A percentile compares a stretch with the other conserved stretches of the same genome.
These are phyloP conservation scores for Tranzscheliella williamsii DNA, from an alignment of 1,284 basidiomycete genomes.

Conservation along the genomic window DNA sequence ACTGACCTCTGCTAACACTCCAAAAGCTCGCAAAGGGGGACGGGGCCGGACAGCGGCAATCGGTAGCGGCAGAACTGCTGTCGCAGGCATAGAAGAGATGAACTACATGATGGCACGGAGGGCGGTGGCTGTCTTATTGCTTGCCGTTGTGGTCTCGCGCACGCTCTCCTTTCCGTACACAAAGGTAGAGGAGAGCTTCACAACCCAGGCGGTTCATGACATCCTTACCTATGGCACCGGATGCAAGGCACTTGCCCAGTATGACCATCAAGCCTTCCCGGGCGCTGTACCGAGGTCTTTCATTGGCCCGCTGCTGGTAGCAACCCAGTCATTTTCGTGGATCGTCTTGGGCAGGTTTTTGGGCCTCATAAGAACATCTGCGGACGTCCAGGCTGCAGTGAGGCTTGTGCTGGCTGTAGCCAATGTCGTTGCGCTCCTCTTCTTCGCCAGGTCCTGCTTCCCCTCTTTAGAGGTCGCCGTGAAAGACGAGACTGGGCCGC, in stretches of 20 bases:
- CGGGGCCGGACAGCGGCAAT: too few species aligned
- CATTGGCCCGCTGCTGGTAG: slow-evolving; percentile 67
- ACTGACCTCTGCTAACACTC: too few species aligned
- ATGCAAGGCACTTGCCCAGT: slow-evolving; percentile 65
- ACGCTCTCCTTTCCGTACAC: slow-evolving; percentile 70
- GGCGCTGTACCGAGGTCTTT: slow-evolving; percentile 89
- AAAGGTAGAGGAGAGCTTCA: slow-evolving; percentile 97
- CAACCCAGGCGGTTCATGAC: slow-evolving; percentile 88
- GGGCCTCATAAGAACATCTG: slow-evolving; percentile 66
- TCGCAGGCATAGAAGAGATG: too few species aligned
- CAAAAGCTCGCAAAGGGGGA: too few species aligned
- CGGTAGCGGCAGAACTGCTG: not conserved
- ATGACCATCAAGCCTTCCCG: slow-evolving; percentile 86
- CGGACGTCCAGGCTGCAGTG: slow-evolving; percentile 70
- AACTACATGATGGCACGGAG: slow-evolving; percentile 6
- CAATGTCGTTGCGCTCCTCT: slow-evolving; percentile 71
- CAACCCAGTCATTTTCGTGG: slow-evolving; percentile 48
- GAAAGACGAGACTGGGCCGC: not conserved
- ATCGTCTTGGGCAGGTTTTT: slow-evolving; percentile 58
- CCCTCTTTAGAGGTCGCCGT: slow-evolving; percentile 25
- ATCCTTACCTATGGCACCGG: slow-evolving; percentile 74
- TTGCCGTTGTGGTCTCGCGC: not conserved
- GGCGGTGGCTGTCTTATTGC: not conserved
- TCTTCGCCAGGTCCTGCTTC: slow-evolving; percentile 69
- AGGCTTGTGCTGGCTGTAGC: slow-evolving; percentile 74